These are phyloP conservation scores for Cyclotella choctawhatcheeana DNA, from an alignment of 108 stramenopile species.

Conservation along the genomic window DNA sequence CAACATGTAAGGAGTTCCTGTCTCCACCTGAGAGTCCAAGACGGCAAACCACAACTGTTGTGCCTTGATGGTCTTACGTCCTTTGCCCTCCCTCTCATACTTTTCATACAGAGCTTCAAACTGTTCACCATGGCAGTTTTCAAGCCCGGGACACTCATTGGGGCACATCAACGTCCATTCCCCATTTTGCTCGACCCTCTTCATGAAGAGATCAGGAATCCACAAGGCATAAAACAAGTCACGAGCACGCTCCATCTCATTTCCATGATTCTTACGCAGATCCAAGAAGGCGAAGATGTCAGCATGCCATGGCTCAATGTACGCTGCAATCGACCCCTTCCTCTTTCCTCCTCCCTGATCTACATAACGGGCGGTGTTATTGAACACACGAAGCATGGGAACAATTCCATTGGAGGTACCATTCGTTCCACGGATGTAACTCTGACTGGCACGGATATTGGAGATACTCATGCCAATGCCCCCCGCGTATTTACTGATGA, in stretches of 20 bases:
- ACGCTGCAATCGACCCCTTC: conserved; percentile 96
- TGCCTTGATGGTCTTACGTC: conserved; percentile 91
- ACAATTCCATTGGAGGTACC: conserved; percentile 99
- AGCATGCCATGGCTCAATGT: conserved; percentile 99
- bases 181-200: conserved; percentile 93
- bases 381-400: conserved; percentile 99
- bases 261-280: conserved; percentile 98
- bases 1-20: conserved; percentile 99
- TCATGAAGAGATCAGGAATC: conserved; percentile 99
- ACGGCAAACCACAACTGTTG: conserved; percentile 98
- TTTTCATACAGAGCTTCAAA: conserved; percentile 94
- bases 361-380: conserved; percentile 98
- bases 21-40: conserved; percentile 98
- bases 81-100: conserved; percentile 95
- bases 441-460: conserved; percentile 93
- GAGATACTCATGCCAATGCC: conserved; percentile 97
- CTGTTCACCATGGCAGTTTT: conserved; percentile 88
- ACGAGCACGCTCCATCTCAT: conserved; percentile 95
- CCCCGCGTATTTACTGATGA: conserved; percentile 99
- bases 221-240: conserved; percentile 99
- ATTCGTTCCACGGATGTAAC: conserved; percentile 98
- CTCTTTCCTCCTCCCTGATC: conserved; percentile 99
- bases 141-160: conserved; percentile 96
- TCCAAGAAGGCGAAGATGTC: conserved; percentile 97
- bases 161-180: conserved; percentile 94